Percentiles rank a stretch among this genome's conserved stretches.
Evolutionary conservation across 495 filamentous ascomycete genomes (phyloP).

Genomic region (Tricharina praecox): DNA sequence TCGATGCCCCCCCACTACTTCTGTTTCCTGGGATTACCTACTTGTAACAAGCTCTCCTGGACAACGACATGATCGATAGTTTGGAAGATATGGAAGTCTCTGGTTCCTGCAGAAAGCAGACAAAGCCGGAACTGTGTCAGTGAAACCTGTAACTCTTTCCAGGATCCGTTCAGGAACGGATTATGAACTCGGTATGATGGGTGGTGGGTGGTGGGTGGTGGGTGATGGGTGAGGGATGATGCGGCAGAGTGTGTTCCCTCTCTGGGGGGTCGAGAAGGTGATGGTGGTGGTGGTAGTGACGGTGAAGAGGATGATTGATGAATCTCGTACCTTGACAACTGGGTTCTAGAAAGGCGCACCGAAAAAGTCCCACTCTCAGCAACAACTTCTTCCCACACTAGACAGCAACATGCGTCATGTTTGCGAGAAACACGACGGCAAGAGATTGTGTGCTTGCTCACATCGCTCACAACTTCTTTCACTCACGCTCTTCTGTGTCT

Average conservation of each 20-base stretch:
- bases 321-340: constrained; percentile 7
- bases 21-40: constrained; percentile 7
- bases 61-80: constrained; percentile 54
- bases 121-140: constrained; percentile 2
- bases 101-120: constrained; percentile 1
- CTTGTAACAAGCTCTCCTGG: constrained; percentile 98
- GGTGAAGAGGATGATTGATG: too few relatives aligned
- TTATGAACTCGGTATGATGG: too few relatives aligned
- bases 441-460: constrained; percentile 7
- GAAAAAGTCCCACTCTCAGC: constrained; percentile 7
- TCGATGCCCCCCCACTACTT: too few relatives aligned
- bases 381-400: constrained; percentile 8
- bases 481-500: constrained; percentile 6
- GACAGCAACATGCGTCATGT: not conserved
- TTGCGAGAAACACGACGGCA: not conserved
- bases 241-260: too few relatives aligned
- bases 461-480: constrained; percentile 8
- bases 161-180: not conserved
- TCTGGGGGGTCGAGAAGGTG: too few relatives aligned
- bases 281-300: not conserved
- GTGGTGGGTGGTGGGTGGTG: too few relatives aligned
- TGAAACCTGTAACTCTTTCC: not conserved
- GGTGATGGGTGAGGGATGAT: too few relatives aligned
- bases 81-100: not conserved
- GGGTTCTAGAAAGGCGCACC: constrained; percentile 5